Percentiles rank a stretch among this genome's conserved stretches.
Conservation (phyloP, 495 filamentous ascomycete species). For the Rhizodiscina lignyota region DNA sequence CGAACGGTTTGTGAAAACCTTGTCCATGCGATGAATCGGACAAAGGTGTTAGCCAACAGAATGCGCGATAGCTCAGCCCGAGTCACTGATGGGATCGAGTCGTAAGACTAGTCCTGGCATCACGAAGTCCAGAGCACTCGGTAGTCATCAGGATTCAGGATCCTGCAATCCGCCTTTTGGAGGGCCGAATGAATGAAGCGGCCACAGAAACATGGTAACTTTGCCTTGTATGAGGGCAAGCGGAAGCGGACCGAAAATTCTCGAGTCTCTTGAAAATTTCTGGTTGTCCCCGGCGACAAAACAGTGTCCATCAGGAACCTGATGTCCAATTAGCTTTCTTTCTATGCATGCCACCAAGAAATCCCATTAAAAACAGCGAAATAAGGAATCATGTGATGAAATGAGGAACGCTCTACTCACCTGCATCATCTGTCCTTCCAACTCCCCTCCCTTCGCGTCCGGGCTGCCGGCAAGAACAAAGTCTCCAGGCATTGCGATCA, state of each 20-base stretch:
- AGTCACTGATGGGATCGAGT: too few species aligned
- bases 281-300: slow-evolving; percentile 82
- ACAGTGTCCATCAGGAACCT: slow-evolving; percentile 83
- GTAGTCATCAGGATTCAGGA: too few species aligned
- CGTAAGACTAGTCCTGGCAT: too few species aligned
- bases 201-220: slow-evolving; percentile 30
- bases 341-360: too few species aligned
- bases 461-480: slow-evolving; percentile 63
- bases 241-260: slow-evolving; percentile 70
- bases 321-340: slow-evolving; percentile 6
- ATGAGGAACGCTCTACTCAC: slow-evolving; percentile 23
- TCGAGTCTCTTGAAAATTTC: slow-evolving; percentile 66
- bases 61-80: too few species aligned
- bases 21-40: too few species aligned
- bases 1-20: too few species aligned
- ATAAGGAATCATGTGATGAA: background rate
- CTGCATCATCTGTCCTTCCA: slow-evolving; percentile 54
- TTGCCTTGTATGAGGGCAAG: slow-evolving; percentile 74
- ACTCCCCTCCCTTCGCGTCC: too few species aligned
- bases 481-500: slow-evolving; percentile 78
- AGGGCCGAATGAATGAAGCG: background rate
- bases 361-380: background rate
- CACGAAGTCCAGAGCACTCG: too few species aligned
- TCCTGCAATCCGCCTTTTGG: background rate
- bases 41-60: too few species aligned